These are phyloP conservation scores for Cornus controversa DNA, from an alignment of 148 eudicot genomes.

Conservation along the genomic window DNA sequence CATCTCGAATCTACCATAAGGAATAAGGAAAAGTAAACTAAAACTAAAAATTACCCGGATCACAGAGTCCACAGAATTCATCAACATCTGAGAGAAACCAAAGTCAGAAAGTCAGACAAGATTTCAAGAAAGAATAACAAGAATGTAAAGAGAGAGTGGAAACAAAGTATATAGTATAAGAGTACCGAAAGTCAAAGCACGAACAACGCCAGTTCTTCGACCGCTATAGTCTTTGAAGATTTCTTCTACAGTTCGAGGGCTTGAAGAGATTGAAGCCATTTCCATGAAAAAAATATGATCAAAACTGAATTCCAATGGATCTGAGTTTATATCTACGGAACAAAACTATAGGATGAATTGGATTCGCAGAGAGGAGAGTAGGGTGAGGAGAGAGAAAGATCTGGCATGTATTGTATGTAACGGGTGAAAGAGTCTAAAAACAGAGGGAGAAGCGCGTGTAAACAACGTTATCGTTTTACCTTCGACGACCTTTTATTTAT, in stretches of 20 bases:
- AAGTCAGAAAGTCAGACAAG: conserved; percentile 6
- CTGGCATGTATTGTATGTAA: no score
- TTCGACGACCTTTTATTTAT: no score
- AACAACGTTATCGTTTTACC: no score
- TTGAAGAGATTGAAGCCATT: conserved; percentile 75
- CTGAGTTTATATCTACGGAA: not conserved
- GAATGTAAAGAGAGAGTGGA: not conserved
- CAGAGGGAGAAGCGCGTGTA: not conserved
- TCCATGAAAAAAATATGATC: conserved; percentile 24
- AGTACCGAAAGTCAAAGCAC: conserved; percentile 74
- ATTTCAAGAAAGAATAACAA: not conserved
- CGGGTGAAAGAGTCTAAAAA: not conserved
- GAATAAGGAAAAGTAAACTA: not conserved
- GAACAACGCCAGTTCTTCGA: conserved; percentile 77
- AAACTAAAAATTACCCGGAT: conserved; percentile 63
- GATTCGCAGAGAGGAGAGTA: conserved; percentile 2
- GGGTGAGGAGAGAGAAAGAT: conserved; percentile 1
- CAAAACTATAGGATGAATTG: not conserved
- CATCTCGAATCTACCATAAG: conserved; percentile 13
- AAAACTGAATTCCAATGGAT: not conserved
- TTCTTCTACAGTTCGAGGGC: conserved; percentile 89
- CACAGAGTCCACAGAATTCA: conserved; percentile 83
- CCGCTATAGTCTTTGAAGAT: conserved; percentile 90
- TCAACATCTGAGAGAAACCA: conserved; percentile 70
- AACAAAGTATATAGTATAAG: not conserved